Conservation (phyloP, 257 asterid genomes). For the Solanum arcanum region DNA sequence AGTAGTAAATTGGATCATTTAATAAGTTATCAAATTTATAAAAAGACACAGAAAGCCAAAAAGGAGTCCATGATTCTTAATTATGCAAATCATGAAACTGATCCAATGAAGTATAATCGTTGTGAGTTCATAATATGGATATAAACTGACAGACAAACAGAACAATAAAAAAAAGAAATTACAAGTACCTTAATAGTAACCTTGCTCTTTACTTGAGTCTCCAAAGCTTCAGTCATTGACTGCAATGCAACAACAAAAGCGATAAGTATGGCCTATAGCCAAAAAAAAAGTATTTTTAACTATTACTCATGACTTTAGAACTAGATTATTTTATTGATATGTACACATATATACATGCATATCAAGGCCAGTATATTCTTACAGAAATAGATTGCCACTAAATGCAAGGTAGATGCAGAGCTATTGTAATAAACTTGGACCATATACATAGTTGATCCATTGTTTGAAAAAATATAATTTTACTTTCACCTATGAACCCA, state of each 20-base stretch:
- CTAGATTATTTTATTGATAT: neutral
- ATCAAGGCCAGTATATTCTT: neutral
- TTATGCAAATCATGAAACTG: neutral
- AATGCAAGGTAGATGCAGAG: neutral
- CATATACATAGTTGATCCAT: neutral
- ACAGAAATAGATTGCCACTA: neutral
- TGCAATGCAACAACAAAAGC: constrained; percentile 10
- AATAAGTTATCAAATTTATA: neutral
- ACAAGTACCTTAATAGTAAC: constrained; percentile 54
- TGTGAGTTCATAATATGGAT: neutral
- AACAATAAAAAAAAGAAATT: neutral
- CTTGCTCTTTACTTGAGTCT: constrained; percentile 67
- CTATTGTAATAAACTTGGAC: neutral
- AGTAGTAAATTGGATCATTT: neutral
- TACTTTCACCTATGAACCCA: neutral
- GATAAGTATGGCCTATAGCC: neutral
- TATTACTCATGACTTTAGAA: neutral
- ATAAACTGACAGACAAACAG: neutral
- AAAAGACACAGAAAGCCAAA: neutral
- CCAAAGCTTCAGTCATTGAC: constrained; percentile 88
- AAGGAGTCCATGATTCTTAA: neutral
- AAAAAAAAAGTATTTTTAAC: neutral
- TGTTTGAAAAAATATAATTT: neutral
- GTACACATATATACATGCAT: neutral
- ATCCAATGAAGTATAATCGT: neutral